Evolutionary conservation across 1,139 yeast genomes (phyloP).

Genomic region (Pichia sp.): DNA sequence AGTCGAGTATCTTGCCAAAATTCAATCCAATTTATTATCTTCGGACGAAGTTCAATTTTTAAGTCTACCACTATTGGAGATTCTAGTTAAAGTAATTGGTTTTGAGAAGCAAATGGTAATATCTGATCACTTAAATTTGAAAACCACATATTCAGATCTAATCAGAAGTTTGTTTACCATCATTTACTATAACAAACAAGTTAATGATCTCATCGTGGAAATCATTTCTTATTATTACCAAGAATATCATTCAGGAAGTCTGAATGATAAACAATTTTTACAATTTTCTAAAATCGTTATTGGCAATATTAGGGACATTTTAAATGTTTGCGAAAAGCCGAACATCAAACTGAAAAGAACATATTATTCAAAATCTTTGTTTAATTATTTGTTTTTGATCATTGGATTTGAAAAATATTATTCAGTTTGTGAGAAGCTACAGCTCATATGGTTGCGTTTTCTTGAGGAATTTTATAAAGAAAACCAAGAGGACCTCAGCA

Average conservation of each 20-base stretch:
- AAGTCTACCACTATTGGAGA: conserved; percentile 84
- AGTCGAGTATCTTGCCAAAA: conserved; percentile 40
- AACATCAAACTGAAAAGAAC: conserved; percentile 17
- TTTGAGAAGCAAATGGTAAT: conserved; percentile 46
- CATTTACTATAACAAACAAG: conserved; percentile 70
- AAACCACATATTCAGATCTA: conserved; percentile 31
- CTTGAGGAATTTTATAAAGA: conserved; percentile 14
- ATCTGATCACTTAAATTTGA: conserved; percentile 12
- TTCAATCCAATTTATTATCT: conserved; percentile 61
- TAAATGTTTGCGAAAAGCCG: conserved; percentile 16
- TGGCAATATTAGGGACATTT: conserved; percentile 18
- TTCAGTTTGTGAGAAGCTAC: conserved; percentile 14
- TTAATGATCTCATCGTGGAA: conserved; percentile 65
- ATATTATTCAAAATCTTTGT: conserved; percentile 14
- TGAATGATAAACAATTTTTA: conserved; percentile 8
- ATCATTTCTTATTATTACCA: conserved; percentile 25
- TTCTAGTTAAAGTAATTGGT: conserved; percentile 49
- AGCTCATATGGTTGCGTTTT: conserved; percentile 19
- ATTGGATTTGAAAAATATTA: conserved; percentile 20
- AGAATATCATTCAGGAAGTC: background rate
- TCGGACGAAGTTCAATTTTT: conserved; percentile 71
- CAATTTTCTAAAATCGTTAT: conserved; percentile 15
- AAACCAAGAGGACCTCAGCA: conserved; percentile 8
- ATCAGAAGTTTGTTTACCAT: conserved; percentile 62
- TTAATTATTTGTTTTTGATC: conserved; percentile 18